Evolutionary conservation across 2,329 filamentous ascomycete species (phyloP).

Genomic region (Fusarium pseudocircinatum): DNA sequence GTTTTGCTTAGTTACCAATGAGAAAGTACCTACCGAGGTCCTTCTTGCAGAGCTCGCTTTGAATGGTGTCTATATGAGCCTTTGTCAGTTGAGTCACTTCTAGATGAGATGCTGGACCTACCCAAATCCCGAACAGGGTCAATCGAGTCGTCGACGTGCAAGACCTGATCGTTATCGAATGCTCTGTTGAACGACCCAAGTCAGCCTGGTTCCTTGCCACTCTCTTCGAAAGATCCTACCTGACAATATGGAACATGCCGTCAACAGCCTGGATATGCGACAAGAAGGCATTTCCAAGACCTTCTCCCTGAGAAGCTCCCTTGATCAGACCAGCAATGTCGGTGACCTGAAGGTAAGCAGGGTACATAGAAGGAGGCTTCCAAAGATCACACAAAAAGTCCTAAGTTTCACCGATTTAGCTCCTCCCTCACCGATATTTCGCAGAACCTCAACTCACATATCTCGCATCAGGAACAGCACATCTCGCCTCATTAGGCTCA

Average conservation of each 20-base stretch:
- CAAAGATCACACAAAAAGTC: constrained; percentile 57
- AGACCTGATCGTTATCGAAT: constrained; percentile 56
- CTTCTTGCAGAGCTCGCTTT: constrained; percentile 49
- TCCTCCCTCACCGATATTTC: background rate
- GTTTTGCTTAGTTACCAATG: fast-evolving
- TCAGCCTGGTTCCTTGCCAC: background rate
- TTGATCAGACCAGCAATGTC: constrained; percentile 58
- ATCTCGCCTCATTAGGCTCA: constrained; percentile 58
- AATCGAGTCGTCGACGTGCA: constrained; percentile 58
- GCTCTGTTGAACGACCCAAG: constrained; percentile 41
- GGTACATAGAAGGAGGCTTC: constrained; percentile 58
- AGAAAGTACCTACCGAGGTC: constrained; percentile 42
- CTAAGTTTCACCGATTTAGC: constrained; percentile 37
- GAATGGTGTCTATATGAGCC: constrained; percentile 34
- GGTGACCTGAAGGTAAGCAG: constrained; percentile 56
- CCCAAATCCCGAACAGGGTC: constrained; percentile 56
- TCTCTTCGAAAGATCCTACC: constrained; percentile 34
- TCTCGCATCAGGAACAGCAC: constrained; percentile 55
- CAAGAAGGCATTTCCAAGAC: constrained; percentile 57
- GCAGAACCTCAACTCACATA: constrained; percentile 49
- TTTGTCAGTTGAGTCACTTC: background rate
- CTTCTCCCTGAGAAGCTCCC: constrained; percentile 55
- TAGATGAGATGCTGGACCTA: constrained; percentile 36
- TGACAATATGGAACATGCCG: constrained; percentile 57
- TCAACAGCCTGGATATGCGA: constrained; percentile 58